Conservation (phyloP, 148 eudicot genomes). For the Beta vulgaris region DNA sequence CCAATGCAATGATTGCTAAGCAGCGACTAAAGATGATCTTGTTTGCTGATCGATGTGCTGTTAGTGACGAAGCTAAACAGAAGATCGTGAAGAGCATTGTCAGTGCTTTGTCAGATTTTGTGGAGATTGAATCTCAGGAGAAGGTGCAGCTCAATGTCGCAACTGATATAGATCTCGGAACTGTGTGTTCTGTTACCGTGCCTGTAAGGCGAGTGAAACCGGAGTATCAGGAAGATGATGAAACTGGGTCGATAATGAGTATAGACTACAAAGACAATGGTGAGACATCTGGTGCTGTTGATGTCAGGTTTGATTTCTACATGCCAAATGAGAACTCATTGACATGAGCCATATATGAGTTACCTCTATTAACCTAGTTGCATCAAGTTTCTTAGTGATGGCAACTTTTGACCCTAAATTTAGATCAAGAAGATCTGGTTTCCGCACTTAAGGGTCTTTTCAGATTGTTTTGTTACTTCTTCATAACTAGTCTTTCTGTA, state of each 20-base stretch:
- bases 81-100: slow-evolving; percentile 85
- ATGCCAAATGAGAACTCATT: slow-evolving; percentile 52
- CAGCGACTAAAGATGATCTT: slow-evolving; percentile 94
- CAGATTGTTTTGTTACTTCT: slow-evolving; percentile 3
- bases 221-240: slow-evolving; percentile 77
- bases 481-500: slow-evolving; percentile 18
- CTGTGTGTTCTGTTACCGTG: slow-evolving; percentile 89
- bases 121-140: slow-evolving; percentile 91
- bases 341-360: slow-evolving; percentile 19
- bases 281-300: slow-evolving; percentile 76
- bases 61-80: slow-evolving; percentile 89
- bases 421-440: neutral
- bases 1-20: slow-evolving; percentile 87
- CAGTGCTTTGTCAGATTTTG: slow-evolving; percentile 73
- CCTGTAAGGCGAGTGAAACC: slow-evolving; percentile 92
- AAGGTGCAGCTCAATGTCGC: slow-evolving; percentile 84
- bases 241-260: slow-evolving; percentile 60
- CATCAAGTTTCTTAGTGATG: neutral
- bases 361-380: slow-evolving; percentile 16
- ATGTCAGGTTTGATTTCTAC: slow-evolving; percentile 90
- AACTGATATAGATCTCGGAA: slow-evolving; percentile 74
- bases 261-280: slow-evolving; percentile 87
- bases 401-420: slow-evolving; percentile 13
- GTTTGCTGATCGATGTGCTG: slow-evolving; percentile 94
- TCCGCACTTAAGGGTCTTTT: neutral